Evolutionary conservation across 306 rosid genomes (phyloP), one percentile per base, ranked within the genome.

Genomic region (Cicer chorassanicum): DNA sequence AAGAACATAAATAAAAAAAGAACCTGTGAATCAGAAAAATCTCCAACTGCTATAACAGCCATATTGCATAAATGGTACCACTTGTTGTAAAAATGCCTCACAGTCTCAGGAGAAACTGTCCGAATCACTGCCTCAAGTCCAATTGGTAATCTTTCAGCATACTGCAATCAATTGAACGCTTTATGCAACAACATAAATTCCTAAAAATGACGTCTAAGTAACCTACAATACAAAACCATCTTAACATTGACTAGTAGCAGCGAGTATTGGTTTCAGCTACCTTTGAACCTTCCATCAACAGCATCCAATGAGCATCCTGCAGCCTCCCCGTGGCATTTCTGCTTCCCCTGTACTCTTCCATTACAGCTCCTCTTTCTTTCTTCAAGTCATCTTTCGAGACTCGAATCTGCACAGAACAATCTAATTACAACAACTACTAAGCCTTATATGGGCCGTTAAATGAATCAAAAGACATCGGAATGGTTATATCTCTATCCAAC

Each of bases 21-120:
- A 75, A 93, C 98, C 98, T 90, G 82, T 5, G 97, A 84, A 72
- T 93, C 91, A 82, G 94, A 66, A 81, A 93, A 91, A 89, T 93
- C 97, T 62, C 98, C 98, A 65, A 93, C 96, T 55, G 98, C 97
- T 77, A 93, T 86, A 57, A 93, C 96, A 45, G 98, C 98, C 98
- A 91, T 93, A 74, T 93, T 91, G 84, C 89, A 80, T 73, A 93
- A 84, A 84, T 88, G 90, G 76, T 93, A 93, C 97, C 98, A 93
- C 82, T 89, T 93, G 81, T 84, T 56, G 83, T 91, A 93, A 80
- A 91, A 93, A 59, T 63, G 75, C 86, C 82, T 93, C 76, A 91
- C 98, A n/a, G 94, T 91, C 82, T 88, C 94, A 1, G 90, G 70
- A 73, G 97, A 79, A 41, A 91, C 97, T 0, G 87, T 83, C 80